A percentile compares a stretch with the other conserved stretches of the same genome.
Conservation (phyloP, 176 grass and related monocot genomes). For the Eleusine coracana region DNA sequence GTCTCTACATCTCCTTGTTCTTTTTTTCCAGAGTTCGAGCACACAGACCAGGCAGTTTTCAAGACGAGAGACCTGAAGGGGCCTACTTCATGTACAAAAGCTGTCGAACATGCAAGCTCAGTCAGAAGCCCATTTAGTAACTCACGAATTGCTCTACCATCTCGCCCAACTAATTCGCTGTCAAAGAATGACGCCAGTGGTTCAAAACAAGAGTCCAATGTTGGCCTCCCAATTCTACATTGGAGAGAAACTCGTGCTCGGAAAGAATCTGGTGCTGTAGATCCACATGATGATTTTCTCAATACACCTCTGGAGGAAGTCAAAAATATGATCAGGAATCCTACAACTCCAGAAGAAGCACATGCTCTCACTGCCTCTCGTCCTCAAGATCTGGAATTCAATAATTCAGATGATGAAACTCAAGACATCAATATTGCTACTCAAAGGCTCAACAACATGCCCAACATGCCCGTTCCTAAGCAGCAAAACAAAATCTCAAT, state of each 20-base stretch:
- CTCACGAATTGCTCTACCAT: conserved; percentile 34
- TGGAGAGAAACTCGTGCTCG: conserved; percentile 68
- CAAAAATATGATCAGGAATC: conserved; percentile 44
- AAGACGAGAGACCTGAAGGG: conserved; percentile 41
- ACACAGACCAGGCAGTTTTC: conserved; percentile 24
- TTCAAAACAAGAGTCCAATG: conserved; percentile 46
- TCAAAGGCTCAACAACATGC: conserved; percentile 48
- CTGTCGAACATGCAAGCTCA: conserved; percentile 35
- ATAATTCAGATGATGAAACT: conserved; percentile 77
- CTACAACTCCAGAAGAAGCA: conserved; percentile 50
- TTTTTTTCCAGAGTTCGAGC: conserved; percentile 50
- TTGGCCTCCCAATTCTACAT: conserved; percentile 29
- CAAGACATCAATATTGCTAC: conserved; percentile 65
- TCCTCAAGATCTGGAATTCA: conserved; percentile 77
- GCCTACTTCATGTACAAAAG: conserved; percentile 25
- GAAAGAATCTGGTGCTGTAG: conserved; percentile 64
- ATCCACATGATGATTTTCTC: conserved; percentile 88
- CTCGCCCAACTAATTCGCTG: conserved; percentile 28
- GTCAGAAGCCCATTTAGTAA: conserved; percentile 37
- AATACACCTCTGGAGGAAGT: conserved; percentile 71
- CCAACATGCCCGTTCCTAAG: conserved; percentile 34
- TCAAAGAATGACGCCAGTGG: conserved; percentile 38
- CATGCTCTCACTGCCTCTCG: conserved; percentile 50
- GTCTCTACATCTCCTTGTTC: conserved; percentile 1
- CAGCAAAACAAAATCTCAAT: conserved; percentile 51